Evolutionary conservation across 2,329 filamentous ascomycete species (phyloP).

Genomic region (Fusarium armeniacum): DNA sequence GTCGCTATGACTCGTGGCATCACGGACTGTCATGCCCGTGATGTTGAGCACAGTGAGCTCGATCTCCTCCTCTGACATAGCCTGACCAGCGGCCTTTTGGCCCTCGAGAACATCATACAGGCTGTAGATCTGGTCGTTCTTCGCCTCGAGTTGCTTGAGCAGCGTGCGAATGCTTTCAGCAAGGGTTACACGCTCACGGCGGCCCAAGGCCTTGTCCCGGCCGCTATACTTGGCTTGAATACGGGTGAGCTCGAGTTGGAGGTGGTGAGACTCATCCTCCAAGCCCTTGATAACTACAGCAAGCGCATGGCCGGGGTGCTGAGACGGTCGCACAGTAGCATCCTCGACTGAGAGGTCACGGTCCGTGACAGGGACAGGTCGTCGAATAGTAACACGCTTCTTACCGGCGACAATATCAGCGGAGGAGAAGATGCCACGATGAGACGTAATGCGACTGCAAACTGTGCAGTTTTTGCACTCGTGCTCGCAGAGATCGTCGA

Average conservation of each 20-base stretch:
- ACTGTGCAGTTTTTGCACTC: slow-evolving; percentile 70
- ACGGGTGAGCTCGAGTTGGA: slow-evolving; percentile 76
- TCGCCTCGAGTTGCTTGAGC: slow-evolving; percentile 75
- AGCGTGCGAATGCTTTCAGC: slow-evolving; percentile 72
- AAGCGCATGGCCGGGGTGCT: slow-evolving; percentile 78
- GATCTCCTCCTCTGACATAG: slow-evolving; percentile 73
- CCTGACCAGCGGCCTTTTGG: slow-evolving; percentile 75
- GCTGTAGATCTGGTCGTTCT: slow-evolving; percentile 84
- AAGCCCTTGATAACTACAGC: slow-evolving; percentile 87
- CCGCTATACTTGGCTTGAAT: slow-evolving; percentile 74
- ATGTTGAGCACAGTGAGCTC: slow-evolving; percentile 74
- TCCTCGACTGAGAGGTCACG: slow-evolving; percentile 66
- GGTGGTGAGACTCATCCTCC: slow-evolving; percentile 82
- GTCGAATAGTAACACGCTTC: slow-evolving; percentile 73
- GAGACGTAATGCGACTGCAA: slow-evolving; percentile 67
- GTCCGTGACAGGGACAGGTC: slow-evolving; percentile 76
- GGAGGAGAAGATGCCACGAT: slow-evolving; percentile 57
- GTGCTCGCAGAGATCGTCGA: slow-evolving; percentile 68
- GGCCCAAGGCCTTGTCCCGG: slow-evolving; percentile 76
- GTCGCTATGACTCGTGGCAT: slow-evolving; percentile 56
- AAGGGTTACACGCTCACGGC: slow-evolving; percentile 73
- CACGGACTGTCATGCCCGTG: slow-evolving; percentile 61
- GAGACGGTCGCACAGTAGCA: slow-evolving; percentile 73
- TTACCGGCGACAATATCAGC: slow-evolving; percentile 60
- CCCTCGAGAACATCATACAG: slow-evolving; percentile 88